Evolutionary conservation across 106 monocot species (phyloP).

Genomic region (Ottelia alismoides): DNA sequence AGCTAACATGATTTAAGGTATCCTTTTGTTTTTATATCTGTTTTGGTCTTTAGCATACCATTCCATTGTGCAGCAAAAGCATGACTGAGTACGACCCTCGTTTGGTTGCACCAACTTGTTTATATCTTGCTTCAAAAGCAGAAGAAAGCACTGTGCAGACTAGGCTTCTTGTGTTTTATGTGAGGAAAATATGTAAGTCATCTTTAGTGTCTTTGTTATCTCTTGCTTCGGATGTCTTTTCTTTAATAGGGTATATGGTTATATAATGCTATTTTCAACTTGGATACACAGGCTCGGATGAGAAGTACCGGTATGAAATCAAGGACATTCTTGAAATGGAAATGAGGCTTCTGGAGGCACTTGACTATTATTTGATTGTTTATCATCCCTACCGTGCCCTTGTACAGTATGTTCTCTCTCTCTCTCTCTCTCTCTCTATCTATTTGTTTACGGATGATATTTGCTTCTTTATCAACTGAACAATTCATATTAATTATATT

Average conservation of each 20-base stretch:
- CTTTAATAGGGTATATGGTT: too few relatives aligned
- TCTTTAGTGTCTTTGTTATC: not conserved
- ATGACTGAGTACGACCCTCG: conserved; percentile 98
- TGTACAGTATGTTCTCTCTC: conserved; percentile 52
- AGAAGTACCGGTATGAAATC: conserved; percentile 81
- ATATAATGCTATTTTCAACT: not conserved
- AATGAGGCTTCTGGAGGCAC: conserved; percentile 99
- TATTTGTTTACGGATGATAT: too few relatives aligned
- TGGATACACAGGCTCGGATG: conserved; percentile 46
- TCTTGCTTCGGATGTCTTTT: not conserved
- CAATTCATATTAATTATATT: too few relatives aligned
- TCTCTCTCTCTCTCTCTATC: not conserved
- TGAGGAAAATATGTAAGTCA: conserved; percentile 71
- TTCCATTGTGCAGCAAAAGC: conserved; percentile 84
- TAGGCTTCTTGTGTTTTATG: conserved; percentile 88
- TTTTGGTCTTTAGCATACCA: too few relatives aligned
- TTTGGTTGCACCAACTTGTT: conserved; percentile 88
- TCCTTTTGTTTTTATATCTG: too few relatives aligned
- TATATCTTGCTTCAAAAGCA: conserved; percentile 96
- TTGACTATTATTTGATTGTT: conserved; percentile 98
- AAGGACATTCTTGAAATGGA: conserved; percentile 99
- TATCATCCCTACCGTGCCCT: conserved; percentile 95
- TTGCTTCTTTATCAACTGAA: too few relatives aligned
- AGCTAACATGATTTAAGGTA: too few relatives aligned
- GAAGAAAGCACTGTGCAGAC: conserved; percentile 99